phyloP scores from a whole-genome alignment of 2,329 filamentous ascomycete genomes.

The Magnaporthiopsis poae region DNA sequence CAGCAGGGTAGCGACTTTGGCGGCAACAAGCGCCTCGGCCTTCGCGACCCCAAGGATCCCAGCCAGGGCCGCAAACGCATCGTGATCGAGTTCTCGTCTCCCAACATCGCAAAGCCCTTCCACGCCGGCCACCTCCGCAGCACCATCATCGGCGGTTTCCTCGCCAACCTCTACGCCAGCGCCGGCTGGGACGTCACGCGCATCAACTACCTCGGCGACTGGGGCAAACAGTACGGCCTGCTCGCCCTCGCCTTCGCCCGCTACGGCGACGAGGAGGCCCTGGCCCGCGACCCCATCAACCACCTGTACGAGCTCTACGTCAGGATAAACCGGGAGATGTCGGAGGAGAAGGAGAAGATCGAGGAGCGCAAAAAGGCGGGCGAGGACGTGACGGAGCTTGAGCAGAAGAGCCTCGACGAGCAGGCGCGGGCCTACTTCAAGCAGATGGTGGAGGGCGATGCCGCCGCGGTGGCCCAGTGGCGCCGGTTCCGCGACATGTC shows the following conservation, averaged over 20 bases:
- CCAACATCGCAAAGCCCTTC: constrained; percentile 80
- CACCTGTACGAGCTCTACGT: constrained; percentile 78
- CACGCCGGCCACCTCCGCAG: constrained; percentile 68
- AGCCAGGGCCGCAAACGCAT: constrained; percentile 53
- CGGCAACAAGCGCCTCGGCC: constrained; percentile 48
- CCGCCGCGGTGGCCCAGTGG: constrained; percentile 52
- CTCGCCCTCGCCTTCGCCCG: constrained; percentile 65
- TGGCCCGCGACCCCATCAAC: constrained; percentile 65
- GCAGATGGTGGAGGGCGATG: constrained; percentile 59
- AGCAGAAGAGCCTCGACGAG: constrained; percentile 56
- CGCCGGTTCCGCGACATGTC: constrained; percentile 56
- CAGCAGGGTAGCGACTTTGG: constrained; percentile 53
- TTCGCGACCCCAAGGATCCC: constrained; percentile 52
- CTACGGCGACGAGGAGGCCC: constrained; percentile 63
- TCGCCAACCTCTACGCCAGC: constrained; percentile 60
- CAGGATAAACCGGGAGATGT: constrained; percentile 59
- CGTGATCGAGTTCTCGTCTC: constrained; percentile 74
- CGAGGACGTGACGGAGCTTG: constrained; percentile 38
- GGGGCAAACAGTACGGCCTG: constrained; percentile 69
- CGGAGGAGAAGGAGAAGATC: constrained; percentile 56
- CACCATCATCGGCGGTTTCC: constrained; percentile 71
- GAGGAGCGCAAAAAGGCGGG: constrained; percentile 46
- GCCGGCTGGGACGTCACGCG: constrained; percentile 64
- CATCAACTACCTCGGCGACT: constrained; percentile 72
- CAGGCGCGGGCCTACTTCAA: constrained; percentile 65